Evolutionary conservation across 352 stramenopile genomes (phyloP), one percentile per base, ranked within the genome.

Genomic region (Thraustochytrium sp.): DNA sequence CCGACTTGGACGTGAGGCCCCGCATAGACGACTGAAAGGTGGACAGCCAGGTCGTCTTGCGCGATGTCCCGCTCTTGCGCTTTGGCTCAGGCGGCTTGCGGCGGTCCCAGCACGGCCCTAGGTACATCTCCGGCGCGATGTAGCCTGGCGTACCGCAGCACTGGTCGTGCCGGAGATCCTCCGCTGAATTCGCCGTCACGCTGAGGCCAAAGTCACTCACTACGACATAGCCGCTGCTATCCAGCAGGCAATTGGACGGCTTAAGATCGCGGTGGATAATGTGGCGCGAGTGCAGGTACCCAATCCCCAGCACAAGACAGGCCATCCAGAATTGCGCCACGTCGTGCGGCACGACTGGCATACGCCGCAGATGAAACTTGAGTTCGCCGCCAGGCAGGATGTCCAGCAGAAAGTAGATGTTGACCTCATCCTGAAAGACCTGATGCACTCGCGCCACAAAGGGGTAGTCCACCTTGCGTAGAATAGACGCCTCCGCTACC

Each of bases 181-280:
- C 37, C 23, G 31, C 68, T 13, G 36, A 51, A n/a, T 80, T 42
- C 23, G 44, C 48, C 13, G 68, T 80, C 0, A 80, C 54, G 37
- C 61, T 83, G 21, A 95, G 87, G 4, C 92, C 92, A 85, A 95
- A 95, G 85, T 95, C 92, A 1, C 90, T 94, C 56, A 95, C 84
- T 37, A 89, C 89, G 59, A 95, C 93, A 85, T 95, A 91, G 18
- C 92, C 92, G 73, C 94, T 90, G 3, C 84, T 84, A 42, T 93
- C 92, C 23, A 95, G 82, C 29, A 95, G 82, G 23, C 94, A 89
- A 72, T 95, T 95, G 82, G 94, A 91, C n/a, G 92, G 92, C 76
- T 95, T 95, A 87, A 95, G 90, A 84, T 95, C 92, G 42, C 92
- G 91, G 73, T 95, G 92, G 82, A 95, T 94, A 61, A 95, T 90